These are phyloP conservation scores for Ogataea naganishii DNA, from an alignment of 805 yeast species.

Conservation along the genomic window DNA sequence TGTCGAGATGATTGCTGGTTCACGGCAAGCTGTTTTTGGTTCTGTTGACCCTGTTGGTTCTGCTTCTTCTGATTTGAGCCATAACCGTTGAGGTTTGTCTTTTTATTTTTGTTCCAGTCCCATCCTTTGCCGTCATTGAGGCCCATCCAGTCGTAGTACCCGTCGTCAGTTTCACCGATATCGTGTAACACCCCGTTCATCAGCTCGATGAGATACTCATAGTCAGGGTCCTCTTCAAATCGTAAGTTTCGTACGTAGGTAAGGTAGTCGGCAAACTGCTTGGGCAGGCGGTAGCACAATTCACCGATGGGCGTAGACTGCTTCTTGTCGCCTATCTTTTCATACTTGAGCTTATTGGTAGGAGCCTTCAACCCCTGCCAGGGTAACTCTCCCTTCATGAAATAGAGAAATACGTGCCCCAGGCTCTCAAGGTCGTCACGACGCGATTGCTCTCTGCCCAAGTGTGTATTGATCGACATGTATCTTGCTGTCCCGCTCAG, in stretches of 20 bases:
- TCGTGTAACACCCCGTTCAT: conserved; percentile 52
- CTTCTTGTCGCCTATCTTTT: conserved; percentile 76
- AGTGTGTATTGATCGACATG: conserved; percentile 83
- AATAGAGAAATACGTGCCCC: conserved; percentile 78
- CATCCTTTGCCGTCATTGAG: conserved; percentile 75
- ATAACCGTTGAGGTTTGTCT: conserved; percentile 76
- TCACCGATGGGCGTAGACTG: conserved; percentile 59
- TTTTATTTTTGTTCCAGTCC: conserved; percentile 68
- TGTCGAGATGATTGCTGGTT: conserved; percentile 3
- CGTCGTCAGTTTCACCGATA: conserved; percentile 53
- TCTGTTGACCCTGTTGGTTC: conserved; percentile 4
- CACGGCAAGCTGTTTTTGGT: conserved; percentile 15
- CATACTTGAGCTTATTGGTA: conserved; percentile 75
- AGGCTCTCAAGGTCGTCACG: conserved; percentile 76
- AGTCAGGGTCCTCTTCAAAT: conserved; percentile 77
- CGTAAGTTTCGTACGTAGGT: conserved; percentile 58
- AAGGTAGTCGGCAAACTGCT: conserved; percentile 67
- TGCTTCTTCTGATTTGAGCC: conserved; percentile 29
- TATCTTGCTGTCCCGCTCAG: conserved; percentile 81
- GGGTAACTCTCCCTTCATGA: conserved; percentile 70
- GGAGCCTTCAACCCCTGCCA: conserved; percentile 91
- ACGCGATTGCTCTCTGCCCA: conserved; percentile 77
- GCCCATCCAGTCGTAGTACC: conserved; percentile 74
- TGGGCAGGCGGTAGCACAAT: conserved; percentile 56
- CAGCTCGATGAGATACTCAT: conserved; percentile 53